phyloP scores from a whole-genome alignment of 352 stramenopile genomes.

The Phytopythium chamaehyphon region DNA sequence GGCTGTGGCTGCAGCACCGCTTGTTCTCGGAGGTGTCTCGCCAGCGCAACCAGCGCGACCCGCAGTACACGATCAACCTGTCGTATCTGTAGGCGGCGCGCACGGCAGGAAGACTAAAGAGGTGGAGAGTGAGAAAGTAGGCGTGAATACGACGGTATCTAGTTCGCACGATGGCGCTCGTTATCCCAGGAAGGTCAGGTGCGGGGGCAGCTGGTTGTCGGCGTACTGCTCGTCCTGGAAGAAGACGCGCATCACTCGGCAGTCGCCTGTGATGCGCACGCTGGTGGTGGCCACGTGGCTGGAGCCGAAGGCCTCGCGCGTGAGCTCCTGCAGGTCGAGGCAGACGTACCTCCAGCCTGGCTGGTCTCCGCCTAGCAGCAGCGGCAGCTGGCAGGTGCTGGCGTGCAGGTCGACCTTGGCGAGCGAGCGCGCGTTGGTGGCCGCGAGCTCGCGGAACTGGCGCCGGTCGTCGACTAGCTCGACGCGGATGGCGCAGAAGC shows the following conservation, averaged over 20 bases:
- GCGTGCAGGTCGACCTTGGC: conserved; percentile 40
- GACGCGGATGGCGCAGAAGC: conserved; percentile 70
- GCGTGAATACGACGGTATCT: neutral
- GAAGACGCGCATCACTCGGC: conserved; percentile 67
- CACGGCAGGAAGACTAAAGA: neutral
- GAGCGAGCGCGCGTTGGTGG: conserved; percentile 72
- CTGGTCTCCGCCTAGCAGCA: conserved; percentile 31
- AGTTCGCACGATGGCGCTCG: conserved; percentile 2
- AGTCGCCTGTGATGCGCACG: conserved; percentile 57
- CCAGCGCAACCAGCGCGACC: conserved; percentile 82
- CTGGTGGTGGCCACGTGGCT: conserved; percentile 70
- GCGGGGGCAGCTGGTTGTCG: conserved; percentile 55
- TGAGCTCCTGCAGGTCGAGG: conserved; percentile 71
- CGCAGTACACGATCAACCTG: conserved; percentile 84
- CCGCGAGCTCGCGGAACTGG: conserved; percentile 48
- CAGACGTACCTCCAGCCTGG: conserved; percentile 70
- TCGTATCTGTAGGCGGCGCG: conserved; percentile 63
- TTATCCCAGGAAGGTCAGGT: conserved; percentile 66
- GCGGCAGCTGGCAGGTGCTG: conserved; percentile 50
- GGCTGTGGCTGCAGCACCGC: conserved; percentile 78
- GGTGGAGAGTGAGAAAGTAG: neutral
- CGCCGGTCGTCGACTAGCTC: conserved; percentile 68
- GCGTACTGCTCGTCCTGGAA: conserved; percentile 80
- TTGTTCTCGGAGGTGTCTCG: conserved; percentile 85
- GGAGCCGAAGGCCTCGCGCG: conserved; percentile 60